Conservation (phyloP, 306 rosid genomes). For the Rosa lucieae region DNA sequence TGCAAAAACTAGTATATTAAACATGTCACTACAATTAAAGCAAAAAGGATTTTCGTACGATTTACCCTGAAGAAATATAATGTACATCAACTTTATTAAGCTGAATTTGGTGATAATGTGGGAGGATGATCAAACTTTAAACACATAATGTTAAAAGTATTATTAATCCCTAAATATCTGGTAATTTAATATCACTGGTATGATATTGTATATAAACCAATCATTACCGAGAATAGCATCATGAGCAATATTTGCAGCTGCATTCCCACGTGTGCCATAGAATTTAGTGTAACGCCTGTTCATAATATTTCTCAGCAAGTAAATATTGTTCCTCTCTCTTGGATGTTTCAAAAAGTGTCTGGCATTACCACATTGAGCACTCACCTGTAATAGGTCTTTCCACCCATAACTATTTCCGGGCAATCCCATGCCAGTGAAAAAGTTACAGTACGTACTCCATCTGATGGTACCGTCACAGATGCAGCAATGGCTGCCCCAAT, state of each 20-base stretch:
- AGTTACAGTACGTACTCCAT: conserved; percentile 62
- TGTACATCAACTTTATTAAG: neutral
- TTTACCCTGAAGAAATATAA: neutral
- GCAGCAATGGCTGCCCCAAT: conserved; percentile 97
- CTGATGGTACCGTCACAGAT: conserved; percentile 66
- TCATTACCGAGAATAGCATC: conserved; percentile 81
- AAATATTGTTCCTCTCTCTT: conserved; percentile 16
- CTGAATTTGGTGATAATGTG: neutral
- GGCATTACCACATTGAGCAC: conserved; percentile 21
- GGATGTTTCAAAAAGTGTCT: conserved; percentile 24
- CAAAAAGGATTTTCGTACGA: neutral
- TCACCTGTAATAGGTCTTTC: conserved; percentile 75
- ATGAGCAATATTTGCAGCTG: conserved; percentile 83
- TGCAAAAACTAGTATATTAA: neutral
- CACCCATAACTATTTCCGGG: conserved; percentile 72
- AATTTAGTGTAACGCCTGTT: conserved; percentile 93
- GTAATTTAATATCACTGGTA: neutral
- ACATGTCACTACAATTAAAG: neutral
- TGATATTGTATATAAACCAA: conserved; percentile 5
- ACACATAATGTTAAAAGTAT: neutral
- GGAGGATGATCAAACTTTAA: neutral
- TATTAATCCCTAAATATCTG: neutral
- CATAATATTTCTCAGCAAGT: conserved; percentile 31
- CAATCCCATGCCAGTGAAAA: conserved; percentile 96
- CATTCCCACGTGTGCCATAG: conserved; percentile 71